Evolutionary conservation across 768 basidiomycete species (phyloP).

Genomic region (Suillus occidentalis): DNA sequence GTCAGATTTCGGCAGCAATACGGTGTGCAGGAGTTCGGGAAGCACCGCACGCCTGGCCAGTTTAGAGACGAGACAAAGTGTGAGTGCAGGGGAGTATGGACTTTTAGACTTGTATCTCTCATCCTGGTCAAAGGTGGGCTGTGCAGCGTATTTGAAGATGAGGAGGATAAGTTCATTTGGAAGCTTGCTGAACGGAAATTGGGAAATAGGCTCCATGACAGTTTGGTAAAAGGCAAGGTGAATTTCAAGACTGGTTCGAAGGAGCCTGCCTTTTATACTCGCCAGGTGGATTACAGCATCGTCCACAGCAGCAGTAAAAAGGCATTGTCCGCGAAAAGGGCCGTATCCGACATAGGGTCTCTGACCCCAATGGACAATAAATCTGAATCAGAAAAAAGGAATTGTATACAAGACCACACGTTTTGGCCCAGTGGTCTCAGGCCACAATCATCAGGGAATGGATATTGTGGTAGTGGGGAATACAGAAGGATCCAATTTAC

Average conservation of each 20-base stretch:
- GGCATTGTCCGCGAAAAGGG: no score
- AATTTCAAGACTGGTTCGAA: not conserved
- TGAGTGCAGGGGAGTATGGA: constrained; percentile 25
- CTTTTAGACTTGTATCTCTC: not conserved
- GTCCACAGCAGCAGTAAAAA: not conserved
- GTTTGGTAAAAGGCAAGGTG: not conserved
- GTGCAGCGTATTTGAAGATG: constrained; percentile 33
- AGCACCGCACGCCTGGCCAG: constrained; percentile 35
- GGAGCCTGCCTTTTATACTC: not conserved
- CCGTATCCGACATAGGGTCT: no score
- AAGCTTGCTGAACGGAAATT: constrained; percentile 26
- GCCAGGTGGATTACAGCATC: not conserved
- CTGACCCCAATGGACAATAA: no score
- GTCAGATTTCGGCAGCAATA: constrained; percentile 26
- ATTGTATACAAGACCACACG: constrained; percentile 10
- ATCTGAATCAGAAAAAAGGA: not conserved
- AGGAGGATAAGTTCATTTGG: constrained; percentile 38
- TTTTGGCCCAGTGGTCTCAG: not conserved
- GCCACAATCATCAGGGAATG: no score
- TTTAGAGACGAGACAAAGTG: constrained; percentile 36
- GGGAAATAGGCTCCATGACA: not conserved
- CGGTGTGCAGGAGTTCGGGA: constrained; percentile 39
- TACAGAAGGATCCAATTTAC: no score
- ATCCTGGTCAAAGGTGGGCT: constrained; percentile 16
- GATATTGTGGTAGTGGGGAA: no score